Base-by-base conservation (phyloP, 2,329 filamentous ascomycete species). In the Sphaerulina populicola region DNA sequence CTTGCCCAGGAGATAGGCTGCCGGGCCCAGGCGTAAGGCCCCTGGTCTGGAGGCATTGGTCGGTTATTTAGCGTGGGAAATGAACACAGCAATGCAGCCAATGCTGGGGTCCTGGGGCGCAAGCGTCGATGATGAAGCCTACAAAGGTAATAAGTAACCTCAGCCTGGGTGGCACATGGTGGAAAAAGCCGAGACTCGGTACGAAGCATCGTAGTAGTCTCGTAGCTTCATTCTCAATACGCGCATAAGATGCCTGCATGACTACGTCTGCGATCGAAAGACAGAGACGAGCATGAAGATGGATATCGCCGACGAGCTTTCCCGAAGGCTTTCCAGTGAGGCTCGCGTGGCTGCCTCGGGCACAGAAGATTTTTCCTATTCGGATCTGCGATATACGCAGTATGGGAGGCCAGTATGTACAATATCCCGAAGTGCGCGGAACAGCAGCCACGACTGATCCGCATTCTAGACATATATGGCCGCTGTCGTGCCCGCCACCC, bases 331-430 rank as follows among this genome's bases (percentile, higher is more conserved):
- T 21, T 38, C 31, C n/a, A 36, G 38, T 18, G n/a, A 7, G 15
- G 44, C 44, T 12, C 29, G 29, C 6, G 18, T 47, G 15, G 44
- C 44, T 5, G n/a, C 38, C 4, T 36, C 15, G 4, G 44, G 44
- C 12, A 27, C 44, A 14, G 44, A 47, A 11, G 44, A 47, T 12
- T 47, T 47, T n/a, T 35, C 36, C 14, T 14, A 35, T 12, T 47
- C 44, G 8, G 36, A 47, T 21, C 29, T 37, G 9, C 44, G 44
- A 12, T 47, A 47, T 27, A 48, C 46, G n/a, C 46, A 48, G 46
- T 48, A 48, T 48, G 46, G 38, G 10, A 30, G 46, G 38, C 44
- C 44, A 14, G 44, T 47, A 27, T 9, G 44, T 47, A 21, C 9
- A 4, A 4, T 29, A 44, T 23, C 18, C 18, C 18, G 18, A 18